phyloP scores from a whole-genome alignment of 2,329 filamentous ascomycete genomes.

The Aspergillus melleus region DNA sequence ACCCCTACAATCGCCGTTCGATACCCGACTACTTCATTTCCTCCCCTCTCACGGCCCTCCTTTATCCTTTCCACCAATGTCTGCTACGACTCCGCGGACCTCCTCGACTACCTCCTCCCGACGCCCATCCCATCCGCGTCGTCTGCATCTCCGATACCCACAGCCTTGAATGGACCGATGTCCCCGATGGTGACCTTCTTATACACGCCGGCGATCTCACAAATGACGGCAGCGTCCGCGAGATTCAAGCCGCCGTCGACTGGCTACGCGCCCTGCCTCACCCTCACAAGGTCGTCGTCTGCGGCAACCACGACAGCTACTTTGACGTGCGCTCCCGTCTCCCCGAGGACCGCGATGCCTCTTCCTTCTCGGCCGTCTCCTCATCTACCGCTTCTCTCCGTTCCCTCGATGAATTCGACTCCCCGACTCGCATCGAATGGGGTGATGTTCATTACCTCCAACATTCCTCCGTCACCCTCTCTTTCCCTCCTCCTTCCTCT shows the following conservation, averaged over 20 bases:
- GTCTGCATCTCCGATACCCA: constrained; percentile 94
- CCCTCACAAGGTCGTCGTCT: constrained; percentile 75
- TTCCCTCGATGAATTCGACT: constrained; percentile 42
- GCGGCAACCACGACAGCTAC: constrained; percentile 87
- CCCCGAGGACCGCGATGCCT: constrained; percentile 52
- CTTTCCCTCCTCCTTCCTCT: constrained; percentile 51
- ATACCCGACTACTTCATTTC: constrained; percentile 64
- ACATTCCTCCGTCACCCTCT: constrained; percentile 63
- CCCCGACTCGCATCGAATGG: constrained; percentile 61
- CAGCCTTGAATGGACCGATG: constrained; percentile 49
- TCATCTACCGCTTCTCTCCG: constrained; percentile 38
- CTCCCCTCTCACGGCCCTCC: constrained; percentile 66
- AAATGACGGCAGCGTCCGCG: constrained; percentile 66
- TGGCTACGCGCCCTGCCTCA: constrained; percentile 78
- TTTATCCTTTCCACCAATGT: constrained; percentile 63
- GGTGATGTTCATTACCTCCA: constrained; percentile 73
- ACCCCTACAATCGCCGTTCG: constrained; percentile 51
- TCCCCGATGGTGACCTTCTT: constrained; percentile 75
- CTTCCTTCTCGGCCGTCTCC: constrained; percentile 31
- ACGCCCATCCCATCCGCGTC: constrained; percentile 63
- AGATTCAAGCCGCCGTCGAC: constrained; percentile 80
- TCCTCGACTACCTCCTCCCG: constrained; percentile 59
- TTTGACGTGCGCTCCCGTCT: constrained; percentile 68
- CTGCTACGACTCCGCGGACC: constrained; percentile 68
- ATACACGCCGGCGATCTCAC: constrained; percentile 89